Evolutionary conservation across 2,329 filamentous ascomycete genomes (phyloP), one percentile per base, ranked within the genome.

Genomic region (Westerdykella aurantiaca): DNA sequence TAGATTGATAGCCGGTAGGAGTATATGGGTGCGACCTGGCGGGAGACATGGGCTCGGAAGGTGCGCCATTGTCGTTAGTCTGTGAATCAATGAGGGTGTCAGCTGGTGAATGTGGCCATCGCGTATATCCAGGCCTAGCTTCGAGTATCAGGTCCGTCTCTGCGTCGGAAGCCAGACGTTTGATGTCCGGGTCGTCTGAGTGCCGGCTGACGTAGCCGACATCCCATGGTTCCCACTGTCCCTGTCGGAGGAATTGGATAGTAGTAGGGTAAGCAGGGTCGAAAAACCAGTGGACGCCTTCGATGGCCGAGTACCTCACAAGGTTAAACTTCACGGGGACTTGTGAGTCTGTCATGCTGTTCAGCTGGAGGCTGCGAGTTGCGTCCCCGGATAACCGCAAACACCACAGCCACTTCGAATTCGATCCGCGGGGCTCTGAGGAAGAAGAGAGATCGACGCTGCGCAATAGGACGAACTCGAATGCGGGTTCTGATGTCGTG

Each of bases 251-350:
- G 18, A 64, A 64, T 45, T 63, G 60, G 37, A 64, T 57, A 5
- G 55, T 44, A n/a, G 55, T 47, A 16, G 61, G 58, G 38, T 54
- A 50, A 1, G 42, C 38, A 23, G 55, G 52, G 41, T 64, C 61
- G 51, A 55, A 57, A 39, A 64, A 64, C 42, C 57, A 64, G 43
- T 64, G 56, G 13, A 54, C 58, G 29, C 51, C 49, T 43, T 64
- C 60, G 10, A 63, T 45, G 13, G 52, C 49, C 9, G 60, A 63
- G 47, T 59, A 63, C 31, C 57, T 50, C 25, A 64, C 57, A 39
- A 51, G 42, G 43, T 47, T 50, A 38, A 63, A 58, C 44, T 64
- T 53, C 16, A 64, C 57, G 34, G 38, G 46, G 31, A 44, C 48
- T 53, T 50, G 55, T 52, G 60, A 57, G 25, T 29, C 25, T 29